A percentile compares a stretch with the other conserved stretches of the same genome.
Conservation (phyloP, 371 early-diverging fungal species). For the Mucor mucedo region DNA sequence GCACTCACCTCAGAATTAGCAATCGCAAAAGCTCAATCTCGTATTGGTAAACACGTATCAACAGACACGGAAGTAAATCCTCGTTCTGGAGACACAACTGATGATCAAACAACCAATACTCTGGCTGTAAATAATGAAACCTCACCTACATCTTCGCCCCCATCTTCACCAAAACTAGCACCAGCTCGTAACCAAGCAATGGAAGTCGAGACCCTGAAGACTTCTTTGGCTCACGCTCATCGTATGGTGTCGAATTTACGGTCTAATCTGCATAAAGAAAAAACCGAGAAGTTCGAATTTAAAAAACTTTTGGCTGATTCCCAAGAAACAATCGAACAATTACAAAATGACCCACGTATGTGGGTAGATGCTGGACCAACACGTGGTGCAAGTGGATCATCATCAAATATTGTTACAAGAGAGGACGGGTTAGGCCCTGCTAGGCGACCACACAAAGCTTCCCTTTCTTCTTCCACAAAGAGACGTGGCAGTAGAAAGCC, state of each 20-base stretch:
- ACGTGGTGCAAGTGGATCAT: slow-evolving; percentile 4
- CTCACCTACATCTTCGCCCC: slow-evolving; percentile 19
- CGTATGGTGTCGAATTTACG: slow-evolving; percentile 53
- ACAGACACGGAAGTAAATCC: slow-evolving; percentile 16
- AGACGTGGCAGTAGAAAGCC: slow-evolving; percentile 10
- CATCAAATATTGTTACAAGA: neutral
- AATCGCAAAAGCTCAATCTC: slow-evolving; percentile 50
- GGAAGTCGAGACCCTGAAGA: slow-evolving; percentile 53
- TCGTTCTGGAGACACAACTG: slow-evolving; percentile 15
- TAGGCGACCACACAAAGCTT: slow-evolving; percentile 20
- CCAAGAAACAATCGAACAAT: slow-evolving; percentile 64
- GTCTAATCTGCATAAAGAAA: slow-evolving; percentile 51
- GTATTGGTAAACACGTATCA: slow-evolving; percentile 38
- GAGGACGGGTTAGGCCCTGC: slow-evolving; percentile 14
- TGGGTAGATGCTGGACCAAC: slow-evolving; percentile 45
- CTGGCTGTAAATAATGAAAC: slow-evolving; percentile 17
- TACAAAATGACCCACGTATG: slow-evolving; percentile 61
- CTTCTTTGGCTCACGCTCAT: slow-evolving; percentile 52
- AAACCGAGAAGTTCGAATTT: slow-evolving; percentile 66
- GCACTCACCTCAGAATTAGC: slow-evolving; percentile 65
- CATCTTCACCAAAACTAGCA: slow-evolving; percentile 35
- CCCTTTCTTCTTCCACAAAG: slow-evolving; percentile 6
- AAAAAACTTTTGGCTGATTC: slow-evolving; percentile 65
- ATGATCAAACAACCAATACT: slow-evolving; percentile 34
- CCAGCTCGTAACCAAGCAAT: slow-evolving; percentile 40